phyloP scores from a whole-genome alignment of 1,284 basidiomycete genomes.

The Cutaneotrichosporon cutaneum region DNA sequence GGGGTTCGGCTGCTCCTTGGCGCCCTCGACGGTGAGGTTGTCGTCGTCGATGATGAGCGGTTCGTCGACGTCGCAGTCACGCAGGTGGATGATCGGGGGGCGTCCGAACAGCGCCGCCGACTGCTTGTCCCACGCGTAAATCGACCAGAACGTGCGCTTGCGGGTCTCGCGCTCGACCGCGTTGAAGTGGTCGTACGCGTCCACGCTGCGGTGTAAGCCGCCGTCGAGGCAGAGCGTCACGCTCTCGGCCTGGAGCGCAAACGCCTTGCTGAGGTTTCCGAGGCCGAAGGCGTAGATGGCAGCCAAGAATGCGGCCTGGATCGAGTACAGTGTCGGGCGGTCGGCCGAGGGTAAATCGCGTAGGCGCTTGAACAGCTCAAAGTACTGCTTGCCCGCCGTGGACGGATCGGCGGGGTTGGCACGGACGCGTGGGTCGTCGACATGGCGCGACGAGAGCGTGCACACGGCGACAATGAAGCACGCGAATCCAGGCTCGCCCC shows the following conservation, averaged over 20 bases:
- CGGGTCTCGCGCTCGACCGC: conserved; percentile 81
- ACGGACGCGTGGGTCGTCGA: conserved; percentile 81
- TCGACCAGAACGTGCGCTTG: conserved; percentile 86
- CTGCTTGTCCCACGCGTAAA: conserved; percentile 91
- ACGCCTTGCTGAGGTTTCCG: conserved; percentile 80
- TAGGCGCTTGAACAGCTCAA: conserved; percentile 76
- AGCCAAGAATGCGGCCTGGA: conserved; percentile 80
- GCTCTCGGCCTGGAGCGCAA: conserved; percentile 76
- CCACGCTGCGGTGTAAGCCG: conserved; percentile 78
- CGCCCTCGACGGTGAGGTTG: conserved; percentile 69
- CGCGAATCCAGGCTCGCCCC: conserved; percentile 88
- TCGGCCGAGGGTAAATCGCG: conserved; percentile 83
- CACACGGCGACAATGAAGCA: conserved; percentile 85
- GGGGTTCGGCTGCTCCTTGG: conserved; percentile 66
- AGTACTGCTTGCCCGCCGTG: conserved; percentile 84
- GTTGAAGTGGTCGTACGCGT: conserved; percentile 83
- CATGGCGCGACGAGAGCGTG: conserved; percentile 81
- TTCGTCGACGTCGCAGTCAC: conserved; percentile 82
- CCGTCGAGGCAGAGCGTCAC: conserved; percentile 77
- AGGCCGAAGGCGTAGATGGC: conserved; percentile 84
- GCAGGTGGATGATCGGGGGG: conserved; percentile 74
- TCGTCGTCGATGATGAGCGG: conserved; percentile 83
- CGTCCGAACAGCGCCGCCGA: conserved; percentile 73
- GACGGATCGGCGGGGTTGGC: conserved; percentile 73
- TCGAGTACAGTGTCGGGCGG: conserved; percentile 80